phyloP scores from a whole-genome alignment of 2,329 filamentous ascomycete species.

The Beauveria scarabaeidicola region DNA sequence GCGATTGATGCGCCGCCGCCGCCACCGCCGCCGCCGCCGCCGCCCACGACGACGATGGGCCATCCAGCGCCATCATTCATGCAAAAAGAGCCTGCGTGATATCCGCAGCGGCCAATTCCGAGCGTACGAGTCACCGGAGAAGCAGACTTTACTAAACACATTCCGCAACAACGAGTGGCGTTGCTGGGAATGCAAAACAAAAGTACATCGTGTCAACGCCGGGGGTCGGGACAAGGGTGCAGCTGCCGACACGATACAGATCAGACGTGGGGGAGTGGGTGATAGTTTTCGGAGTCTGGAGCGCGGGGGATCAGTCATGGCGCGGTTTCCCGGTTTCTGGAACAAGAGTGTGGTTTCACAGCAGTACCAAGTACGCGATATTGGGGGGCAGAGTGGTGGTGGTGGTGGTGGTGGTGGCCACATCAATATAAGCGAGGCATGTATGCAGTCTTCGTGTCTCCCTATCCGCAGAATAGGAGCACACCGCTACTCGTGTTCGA shows the following conservation, averaged over 20 bases:
- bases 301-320: neutral
- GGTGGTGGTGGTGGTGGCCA: neutral
- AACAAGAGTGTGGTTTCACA: neutral
- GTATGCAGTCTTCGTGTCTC: too few relatives aligned
- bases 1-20: too few relatives aligned
- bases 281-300: neutral
- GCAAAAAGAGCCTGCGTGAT: too few relatives aligned
- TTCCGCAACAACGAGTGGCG: neutral
- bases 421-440: neutral
- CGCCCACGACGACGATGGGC: neutral
- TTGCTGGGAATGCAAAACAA: neutral
- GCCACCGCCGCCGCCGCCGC: too few relatives aligned
- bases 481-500: slow-evolving; percentile 1
- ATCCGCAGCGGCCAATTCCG: too few relatives aligned
- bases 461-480: neutral
- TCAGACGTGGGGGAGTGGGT: neutral
- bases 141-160: too few relatives aligned
- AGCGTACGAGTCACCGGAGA: too few relatives aligned
- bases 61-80: neutral
- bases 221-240: neutral
- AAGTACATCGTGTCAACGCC: neutral
- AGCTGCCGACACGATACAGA: neutral
- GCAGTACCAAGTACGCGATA: neutral
- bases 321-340: neutral
- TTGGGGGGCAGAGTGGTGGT: neutral